phyloP scores from a whole-genome alignment of 78 protist species.

The Pelomyxa schiedti region DNA sequence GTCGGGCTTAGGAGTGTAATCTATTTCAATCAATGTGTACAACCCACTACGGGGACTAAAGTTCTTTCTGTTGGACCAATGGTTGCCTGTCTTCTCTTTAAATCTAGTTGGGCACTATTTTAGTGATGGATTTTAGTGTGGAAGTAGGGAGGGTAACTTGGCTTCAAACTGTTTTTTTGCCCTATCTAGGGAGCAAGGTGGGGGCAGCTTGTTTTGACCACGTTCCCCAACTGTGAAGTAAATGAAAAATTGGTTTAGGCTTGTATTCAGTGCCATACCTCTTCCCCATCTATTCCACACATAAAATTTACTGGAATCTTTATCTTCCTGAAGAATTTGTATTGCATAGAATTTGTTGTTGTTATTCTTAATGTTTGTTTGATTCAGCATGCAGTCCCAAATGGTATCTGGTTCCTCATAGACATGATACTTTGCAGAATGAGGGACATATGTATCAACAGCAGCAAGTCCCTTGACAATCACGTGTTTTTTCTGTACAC shows the following conservation, averaged over 20 bases:
- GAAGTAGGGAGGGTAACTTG: neutral
- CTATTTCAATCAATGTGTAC: constrained; percentile 57
- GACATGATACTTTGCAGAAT: constrained; percentile 25
- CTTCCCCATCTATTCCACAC: constrained; percentile 74
- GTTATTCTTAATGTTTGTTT: constrained; percentile 53
- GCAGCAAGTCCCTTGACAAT: constrained; percentile 45
- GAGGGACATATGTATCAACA: constrained; percentile 19
- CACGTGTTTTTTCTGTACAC: neutral
- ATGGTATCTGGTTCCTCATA: constrained; percentile 46
- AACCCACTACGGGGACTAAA: constrained; percentile 32
- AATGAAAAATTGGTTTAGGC: too few species aligned
- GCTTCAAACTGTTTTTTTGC: constrained; percentile 3
- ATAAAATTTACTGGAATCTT: neutral
- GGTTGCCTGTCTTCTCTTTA: constrained; percentile 50
- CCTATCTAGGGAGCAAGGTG: neutral
- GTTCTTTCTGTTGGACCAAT: constrained; percentile 2
- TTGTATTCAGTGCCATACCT: too few species aligned
- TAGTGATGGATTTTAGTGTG: neutral
- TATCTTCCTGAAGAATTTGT: constrained; percentile 55
- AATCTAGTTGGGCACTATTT: constrained; percentile 1
- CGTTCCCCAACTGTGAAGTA: constrained; percentile 10
- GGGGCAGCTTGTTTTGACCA: neutral
- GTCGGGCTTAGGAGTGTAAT: constrained; percentile 4
- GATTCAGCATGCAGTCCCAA: constrained; percentile 54
- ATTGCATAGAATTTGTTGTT: constrained; percentile 72